Conservation (phyloP, 352 stramenopile species). For the Globisporangium heterothallicum region DNA sequence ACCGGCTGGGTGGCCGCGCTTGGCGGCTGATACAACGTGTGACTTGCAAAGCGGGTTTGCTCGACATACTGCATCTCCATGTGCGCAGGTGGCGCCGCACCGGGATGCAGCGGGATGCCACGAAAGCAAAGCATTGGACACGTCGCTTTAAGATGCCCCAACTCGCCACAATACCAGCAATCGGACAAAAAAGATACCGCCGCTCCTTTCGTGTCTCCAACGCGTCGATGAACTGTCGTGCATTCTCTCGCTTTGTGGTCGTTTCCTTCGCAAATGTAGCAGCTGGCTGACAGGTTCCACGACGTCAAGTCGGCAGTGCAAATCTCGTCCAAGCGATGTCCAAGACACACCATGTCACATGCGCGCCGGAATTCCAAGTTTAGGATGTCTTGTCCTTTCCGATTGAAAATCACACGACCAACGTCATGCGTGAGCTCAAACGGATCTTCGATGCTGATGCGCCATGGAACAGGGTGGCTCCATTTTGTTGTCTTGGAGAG, state of each 20-base stretch:
- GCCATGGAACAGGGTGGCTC: slow-evolving; percentile 60
- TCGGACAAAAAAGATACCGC: slow-evolving; percentile 29
- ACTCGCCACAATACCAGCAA: slow-evolving; percentile 78
- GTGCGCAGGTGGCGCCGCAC: slow-evolving; percentile 7
- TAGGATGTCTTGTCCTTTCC: slow-evolving; percentile 58
- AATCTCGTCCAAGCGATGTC: slow-evolving; percentile 46
- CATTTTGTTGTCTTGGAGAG: slow-evolving; percentile 71
- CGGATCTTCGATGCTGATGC: slow-evolving; percentile 83
- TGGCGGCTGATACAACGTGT: neutral
- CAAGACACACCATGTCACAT: slow-evolving; percentile 38
- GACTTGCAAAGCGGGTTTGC: neutral
- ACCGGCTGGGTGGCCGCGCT: slow-evolving; percentile 1
- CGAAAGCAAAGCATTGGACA: slow-evolving; percentile 66
- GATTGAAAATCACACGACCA: slow-evolving; percentile 70
- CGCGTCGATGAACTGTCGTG: slow-evolving; percentile 18
- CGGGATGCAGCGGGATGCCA: slow-evolving; percentile 32
- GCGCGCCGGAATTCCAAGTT: slow-evolving; percentile 53
- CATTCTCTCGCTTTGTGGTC: slow-evolving; percentile 60
- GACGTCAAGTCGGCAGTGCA: slow-evolving; percentile 40
- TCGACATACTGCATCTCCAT: neutral
- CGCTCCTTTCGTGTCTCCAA: slow-evolving; percentile 3
- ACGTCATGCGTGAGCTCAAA: slow-evolving; percentile 83
- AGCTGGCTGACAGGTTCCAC: slow-evolving; percentile 44
- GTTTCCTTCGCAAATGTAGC: slow-evolving; percentile 56
- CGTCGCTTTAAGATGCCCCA: slow-evolving; percentile 66